Base-by-base conservation (phyloP, 2,329 filamentous ascomycete genomes). In the Cordyceps cateniannulata region DNA sequence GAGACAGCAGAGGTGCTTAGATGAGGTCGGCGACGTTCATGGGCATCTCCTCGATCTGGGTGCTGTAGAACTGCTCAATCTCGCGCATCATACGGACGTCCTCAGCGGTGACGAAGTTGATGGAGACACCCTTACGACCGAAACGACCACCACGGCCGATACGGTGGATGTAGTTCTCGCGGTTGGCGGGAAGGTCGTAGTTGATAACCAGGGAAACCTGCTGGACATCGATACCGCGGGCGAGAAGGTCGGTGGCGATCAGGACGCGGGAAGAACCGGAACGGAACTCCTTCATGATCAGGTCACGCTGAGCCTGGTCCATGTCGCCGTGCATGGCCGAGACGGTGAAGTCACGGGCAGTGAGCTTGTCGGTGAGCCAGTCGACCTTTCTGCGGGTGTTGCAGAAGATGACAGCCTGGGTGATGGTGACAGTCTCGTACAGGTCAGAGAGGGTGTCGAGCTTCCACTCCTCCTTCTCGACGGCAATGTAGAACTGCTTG, bases 221-320 rank as follows among this genome's bases (percentile, higher is more conserved):
- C 85, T 99, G 95, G 73, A 99, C 95, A 79, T 99, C 95, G 80
- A 99, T 99, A 88, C 95, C 95, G 89, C 95, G 93, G 76, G 95
- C 95, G 77, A 97, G 85, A 66, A 99, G 86, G 76, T 99, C 95
- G 67, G 95, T 99, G 78, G 95, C 92, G 74, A 99, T 99, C 73
- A 99, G 85, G 69, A 99, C 95, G 89, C 95, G 93, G 67, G 93
- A 97, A 76, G 93, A 97, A 69, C 95, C 95, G 69, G 93, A 96
- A 73, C 95, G 92, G 90, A 99, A 99, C 84, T 99, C 95, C 87
- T 99, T 96, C 95, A 99, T 99, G 79, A 99, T 99, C 75, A 96
- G 85, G 79, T 98, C 95, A 86, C 95, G 93, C 85, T 98, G 92
- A 72, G 81, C 82, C 83, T 97, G 93, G 79, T 96, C 92, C 95